Conservation (phyloP, 148 eudicot genomes). For the Polygonum aviculare region DNA sequence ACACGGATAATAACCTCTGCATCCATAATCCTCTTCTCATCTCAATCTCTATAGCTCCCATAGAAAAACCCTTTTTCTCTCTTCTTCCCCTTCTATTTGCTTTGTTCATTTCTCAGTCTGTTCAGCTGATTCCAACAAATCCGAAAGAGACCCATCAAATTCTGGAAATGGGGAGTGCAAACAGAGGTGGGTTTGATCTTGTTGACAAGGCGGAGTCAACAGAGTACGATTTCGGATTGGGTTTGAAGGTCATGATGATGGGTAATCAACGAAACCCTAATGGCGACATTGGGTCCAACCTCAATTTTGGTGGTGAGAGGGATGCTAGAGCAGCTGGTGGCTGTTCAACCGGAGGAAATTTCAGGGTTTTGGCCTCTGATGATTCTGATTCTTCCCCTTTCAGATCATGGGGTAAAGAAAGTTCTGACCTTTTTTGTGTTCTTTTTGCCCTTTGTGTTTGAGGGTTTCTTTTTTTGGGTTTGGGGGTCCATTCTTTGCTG, state of each 20-base stretch:
- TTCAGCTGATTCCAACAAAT: not conserved
- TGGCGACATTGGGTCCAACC: not conserved
- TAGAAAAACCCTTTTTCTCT: not conserved
- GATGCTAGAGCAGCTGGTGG: not conserved
- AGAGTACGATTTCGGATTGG: conserved; percentile 6
- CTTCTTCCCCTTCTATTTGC: not conserved
- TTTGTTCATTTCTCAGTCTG: not conserved
- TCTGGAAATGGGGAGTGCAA: conserved; percentile 1
- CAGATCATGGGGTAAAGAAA: conserved; percentile 10
- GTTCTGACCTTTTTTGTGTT: not conserved
- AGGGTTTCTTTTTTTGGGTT: not conserved
- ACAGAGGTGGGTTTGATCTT: conserved; percentile 1
- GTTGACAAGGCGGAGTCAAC: not conserved
- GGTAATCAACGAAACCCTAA: conserved; percentile 1
- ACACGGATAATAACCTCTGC: not conserved
- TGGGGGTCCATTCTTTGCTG: not conserved
- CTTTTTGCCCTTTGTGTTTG: not conserved
- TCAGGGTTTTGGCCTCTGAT: not conserved
- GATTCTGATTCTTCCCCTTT: conserved; percentile 9
- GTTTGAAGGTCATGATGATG: conserved; percentile 10
- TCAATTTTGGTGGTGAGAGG: not conserved
- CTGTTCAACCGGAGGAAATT: not conserved
- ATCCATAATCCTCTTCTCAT: not conserved
- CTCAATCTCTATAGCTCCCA: not conserved
- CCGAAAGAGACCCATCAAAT: not conserved